Evolutionary conservation across 352 stramenopile species (phyloP).

Genomic region (Globisporangium iwayamae): DNA sequence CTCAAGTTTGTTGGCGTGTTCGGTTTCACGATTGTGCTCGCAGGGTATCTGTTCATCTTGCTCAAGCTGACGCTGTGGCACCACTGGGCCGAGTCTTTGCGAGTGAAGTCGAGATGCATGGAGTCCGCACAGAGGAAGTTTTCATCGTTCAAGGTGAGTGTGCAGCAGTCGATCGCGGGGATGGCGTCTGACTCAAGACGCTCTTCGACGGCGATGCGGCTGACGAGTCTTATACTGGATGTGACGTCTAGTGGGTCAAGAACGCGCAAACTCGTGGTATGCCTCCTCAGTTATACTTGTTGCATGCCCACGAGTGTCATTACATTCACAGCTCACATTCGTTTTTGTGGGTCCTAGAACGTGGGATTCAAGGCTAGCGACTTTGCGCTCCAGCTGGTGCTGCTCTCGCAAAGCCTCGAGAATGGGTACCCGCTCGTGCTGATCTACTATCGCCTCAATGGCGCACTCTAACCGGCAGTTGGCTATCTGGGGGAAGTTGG

Average conservation of each 20-base stretch:
- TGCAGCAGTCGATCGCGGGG: background rate
- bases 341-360: background rate
- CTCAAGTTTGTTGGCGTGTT: conserved; percentile 17
- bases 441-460: background rate
- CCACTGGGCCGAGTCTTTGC: background rate
- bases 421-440: background rate
- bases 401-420: background rate
- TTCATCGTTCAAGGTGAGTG: background rate
- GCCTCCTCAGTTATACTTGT: background rate
- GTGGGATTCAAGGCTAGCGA: background rate
- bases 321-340: background rate
- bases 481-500: too few relatives aligned
- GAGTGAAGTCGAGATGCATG: background rate
- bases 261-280: background rate
- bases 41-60: conserved; percentile 27
- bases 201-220: background rate
- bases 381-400: background rate
- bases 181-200: too few relatives aligned
- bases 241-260: background rate
- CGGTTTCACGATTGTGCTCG: conserved; percentile 15
- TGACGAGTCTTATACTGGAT: background rate
- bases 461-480: too few relatives aligned
- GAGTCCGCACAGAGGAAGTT: background rate
- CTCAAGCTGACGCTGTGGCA: background rate
- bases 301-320: background rate